Evolutionary conservation across 768 basidiomycete species (phyloP).

Genomic region (Lactarius sanguifluus): DNA sequence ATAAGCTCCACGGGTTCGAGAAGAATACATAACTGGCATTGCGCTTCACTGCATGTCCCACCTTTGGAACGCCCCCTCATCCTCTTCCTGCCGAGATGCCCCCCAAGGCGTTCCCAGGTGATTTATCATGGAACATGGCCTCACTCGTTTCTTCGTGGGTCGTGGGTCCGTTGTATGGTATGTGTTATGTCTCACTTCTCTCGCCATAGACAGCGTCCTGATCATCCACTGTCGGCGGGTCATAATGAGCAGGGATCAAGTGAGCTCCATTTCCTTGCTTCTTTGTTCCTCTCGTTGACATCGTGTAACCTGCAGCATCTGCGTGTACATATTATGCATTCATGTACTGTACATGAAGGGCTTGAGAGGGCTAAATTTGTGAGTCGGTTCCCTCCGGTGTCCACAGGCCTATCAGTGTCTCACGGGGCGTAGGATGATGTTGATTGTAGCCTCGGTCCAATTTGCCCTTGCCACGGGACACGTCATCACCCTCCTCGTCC

Average conservation of each 20-base stretch:
- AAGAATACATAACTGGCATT: background rate
- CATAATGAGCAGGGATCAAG: conserved; percentile 19
- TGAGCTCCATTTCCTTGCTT: background rate
- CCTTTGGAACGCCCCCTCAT: background rate
- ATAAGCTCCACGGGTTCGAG: background rate
- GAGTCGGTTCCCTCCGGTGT: background rate
- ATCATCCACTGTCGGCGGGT: too few relatives aligned
- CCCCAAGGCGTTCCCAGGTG: conserved; percentile 17
- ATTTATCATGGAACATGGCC: conserved; percentile 3
- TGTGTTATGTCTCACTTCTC: background rate
- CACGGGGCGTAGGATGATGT: conserved; percentile 12
- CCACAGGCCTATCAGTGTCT: background rate
- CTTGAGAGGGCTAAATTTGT: conserved; percentile 11
- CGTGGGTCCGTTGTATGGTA: conserved; percentile 22
- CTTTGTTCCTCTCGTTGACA: background rate
- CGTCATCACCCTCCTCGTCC: conserved; percentile 14
- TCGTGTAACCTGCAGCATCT: conserved; percentile 3
- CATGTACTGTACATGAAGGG: conserved; percentile 12
- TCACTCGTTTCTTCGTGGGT: conserved; percentile 4
- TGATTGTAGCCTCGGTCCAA: conserved; percentile 14
- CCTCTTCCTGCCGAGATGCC: conserved; percentile 5
- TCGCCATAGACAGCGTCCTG: too few relatives aligned
- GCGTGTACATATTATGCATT: conserved; percentile 15
- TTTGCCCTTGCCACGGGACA: conserved; percentile 21
- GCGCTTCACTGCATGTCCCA: background rate